Evolutionary conservation across 2,329 filamentous ascomycete genomes (phyloP).

Genomic region (Fusarium albidum): DNA sequence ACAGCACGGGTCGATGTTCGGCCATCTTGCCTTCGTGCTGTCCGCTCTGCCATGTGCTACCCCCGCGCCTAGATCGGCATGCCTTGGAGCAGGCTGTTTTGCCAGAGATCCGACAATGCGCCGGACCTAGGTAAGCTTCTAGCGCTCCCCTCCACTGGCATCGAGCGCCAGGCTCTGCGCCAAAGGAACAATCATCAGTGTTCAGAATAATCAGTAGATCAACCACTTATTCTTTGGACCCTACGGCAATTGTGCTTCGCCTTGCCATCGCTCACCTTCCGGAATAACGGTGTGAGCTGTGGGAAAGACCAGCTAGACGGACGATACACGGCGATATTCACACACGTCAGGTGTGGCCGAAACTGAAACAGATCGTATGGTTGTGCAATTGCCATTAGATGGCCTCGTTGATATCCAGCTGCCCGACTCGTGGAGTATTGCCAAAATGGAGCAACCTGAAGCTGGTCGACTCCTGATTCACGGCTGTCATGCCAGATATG

Average conservation of each 20-base stretch:
- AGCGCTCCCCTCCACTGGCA: conserved; percentile 8
- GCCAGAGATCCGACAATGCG: conserved; percentile 31
- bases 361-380: conserved; percentile 35
- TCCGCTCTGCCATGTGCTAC: conserved; percentile 36
- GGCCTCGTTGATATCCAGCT: conserved; percentile 26
- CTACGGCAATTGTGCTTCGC: background rate
- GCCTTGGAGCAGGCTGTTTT: conserved; percentile 19
- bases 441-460: conserved; percentile 22
- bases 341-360: conserved; percentile 27
- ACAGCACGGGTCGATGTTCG: conserved; percentile 30
- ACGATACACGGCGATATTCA: conserved; percentile 11
- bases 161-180: conserved; percentile 4
- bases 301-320: background rate
- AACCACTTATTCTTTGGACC: background rate
- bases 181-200: background rate
- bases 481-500: conserved; percentile 40
- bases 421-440: conserved; percentile 38
- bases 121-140: conserved; percentile 11
- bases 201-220: background rate
- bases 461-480: conserved; percentile 35
- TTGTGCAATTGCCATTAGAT: conserved; percentile 30
- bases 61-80: conserved; percentile 34
- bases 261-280: background rate
- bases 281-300: background rate
- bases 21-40: conserved; percentile 31